These are phyloP conservation scores for Cutaneotrichosporon cavernicola DNA, from an alignment of 1,284 basidiomycete genomes.

Conservation along the genomic window DNA sequence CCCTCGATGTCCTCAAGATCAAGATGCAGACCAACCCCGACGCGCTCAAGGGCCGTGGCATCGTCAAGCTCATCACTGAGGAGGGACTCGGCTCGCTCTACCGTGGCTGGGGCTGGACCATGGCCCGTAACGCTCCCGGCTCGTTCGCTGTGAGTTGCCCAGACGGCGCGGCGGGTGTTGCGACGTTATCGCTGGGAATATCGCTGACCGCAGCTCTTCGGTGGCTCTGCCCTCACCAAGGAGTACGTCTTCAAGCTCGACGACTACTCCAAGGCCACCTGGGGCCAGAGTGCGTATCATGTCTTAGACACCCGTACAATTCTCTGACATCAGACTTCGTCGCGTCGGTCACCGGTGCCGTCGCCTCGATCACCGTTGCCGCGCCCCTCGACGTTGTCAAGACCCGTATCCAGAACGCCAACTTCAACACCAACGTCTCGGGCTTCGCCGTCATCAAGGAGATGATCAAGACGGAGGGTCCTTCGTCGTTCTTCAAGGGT, in stretches of 20 bases:
- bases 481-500: conserved; percentile 91
- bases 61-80: conserved; percentile 84
- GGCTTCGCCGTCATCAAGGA: conserved; percentile 86
- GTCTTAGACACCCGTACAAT: no score
- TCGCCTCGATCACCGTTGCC: conserved; percentile 92
- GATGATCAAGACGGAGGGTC: conserved; percentile 82
- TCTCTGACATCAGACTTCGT: conserved; percentile 64
- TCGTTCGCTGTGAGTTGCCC: conserved; percentile 74
- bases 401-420: conserved; percentile 96
- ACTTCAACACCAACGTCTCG: conserved; percentile 84
- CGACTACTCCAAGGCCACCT: conserved; percentile 90
- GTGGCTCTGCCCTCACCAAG: conserved; percentile 91
- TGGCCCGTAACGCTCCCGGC: conserved; percentile 95
- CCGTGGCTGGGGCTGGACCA: conserved; percentile 98
- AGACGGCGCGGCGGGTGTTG: not conserved
- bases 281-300: conserved; percentile 68
- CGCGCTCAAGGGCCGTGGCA: conserved; percentile 87
- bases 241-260: conserved; percentile 85
- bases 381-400: conserved; percentile 96
- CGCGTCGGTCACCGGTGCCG: conserved; percentile 88
- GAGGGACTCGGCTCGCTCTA: conserved; percentile 85
- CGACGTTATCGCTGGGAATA: not conserved
- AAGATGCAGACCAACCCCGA: conserved; percentile 97
- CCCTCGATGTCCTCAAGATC: conserved; percentile 95
- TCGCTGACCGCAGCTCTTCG: conserved; percentile 69